Evolutionary conservation across 2,329 filamentous ascomycete species (phyloP).

Genomic region (Neonectria coccinea): DNA sequence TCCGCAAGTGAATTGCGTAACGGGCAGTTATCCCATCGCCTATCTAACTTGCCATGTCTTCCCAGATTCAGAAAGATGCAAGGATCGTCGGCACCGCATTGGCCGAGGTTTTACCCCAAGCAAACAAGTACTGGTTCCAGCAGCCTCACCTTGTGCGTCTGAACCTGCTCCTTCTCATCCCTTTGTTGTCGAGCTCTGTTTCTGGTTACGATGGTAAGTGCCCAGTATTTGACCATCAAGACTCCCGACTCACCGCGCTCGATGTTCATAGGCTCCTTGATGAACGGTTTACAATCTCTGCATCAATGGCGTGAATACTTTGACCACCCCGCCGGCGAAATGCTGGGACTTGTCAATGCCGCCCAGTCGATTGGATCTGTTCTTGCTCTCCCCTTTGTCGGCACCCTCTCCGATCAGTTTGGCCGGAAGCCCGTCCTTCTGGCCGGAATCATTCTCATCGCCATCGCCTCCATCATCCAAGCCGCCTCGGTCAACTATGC

Average conservation of each 20-base stretch:
- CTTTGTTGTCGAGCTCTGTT: conserved; percentile 55
- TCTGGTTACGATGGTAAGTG: conserved; percentile 58
- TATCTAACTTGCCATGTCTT: conserved; percentile 36
- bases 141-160: conserved; percentile 57
- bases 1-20: too few relatives aligned
- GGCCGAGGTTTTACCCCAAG: conserved; percentile 52
- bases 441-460: conserved; percentile 50
- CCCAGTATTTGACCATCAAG: not conserved
- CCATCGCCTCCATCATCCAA: conserved; percentile 52
- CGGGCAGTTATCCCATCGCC: not conserved
- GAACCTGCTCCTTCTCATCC: conserved; percentile 58
- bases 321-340: conserved; percentile 45
- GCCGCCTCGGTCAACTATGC: conserved; percentile 50
- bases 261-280: conserved; percentile 46
- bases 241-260: conserved; percentile 7
- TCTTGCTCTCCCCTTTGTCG: conserved; percentile 49
- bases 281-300: conserved; percentile 57
- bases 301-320: conserved; percentile 55
- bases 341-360: conserved; percentile 50
- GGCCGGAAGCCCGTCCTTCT: conserved; percentile 54
- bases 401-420: conserved; percentile 51
- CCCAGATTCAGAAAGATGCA: conserved; percentile 33
- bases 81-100: conserved; percentile 47
- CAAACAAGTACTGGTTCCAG: conserved; percentile 57
- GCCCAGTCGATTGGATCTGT: conserved; percentile 52